A percentile compares a stretch with the other conserved stretches of the same genome.
phyloP scores from a whole-genome alignment of 2,329 filamentous ascomycete species.

The Aspergillus tubingensis region DNA sequence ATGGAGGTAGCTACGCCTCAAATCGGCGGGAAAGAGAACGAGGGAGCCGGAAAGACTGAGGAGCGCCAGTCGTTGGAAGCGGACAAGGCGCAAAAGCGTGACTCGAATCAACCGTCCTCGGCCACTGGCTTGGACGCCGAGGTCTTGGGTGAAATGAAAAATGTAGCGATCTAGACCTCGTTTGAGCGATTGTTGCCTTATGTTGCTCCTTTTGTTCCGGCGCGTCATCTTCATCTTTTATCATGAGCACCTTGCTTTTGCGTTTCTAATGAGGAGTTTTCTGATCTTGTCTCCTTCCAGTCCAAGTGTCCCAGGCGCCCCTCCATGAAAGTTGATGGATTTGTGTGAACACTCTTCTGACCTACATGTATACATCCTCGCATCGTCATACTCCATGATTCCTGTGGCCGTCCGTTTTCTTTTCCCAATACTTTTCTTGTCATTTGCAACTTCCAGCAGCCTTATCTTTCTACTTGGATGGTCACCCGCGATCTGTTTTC shows the following conservation, averaged over 20 bases:
- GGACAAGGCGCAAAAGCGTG: conserved; percentile 34
- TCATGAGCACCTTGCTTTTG: conserved; percentile 14
- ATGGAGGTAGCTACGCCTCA: conserved; percentile 44
- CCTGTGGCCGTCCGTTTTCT: conserved; percentile 25
- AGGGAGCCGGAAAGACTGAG: conserved; percentile 26
- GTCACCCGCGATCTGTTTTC: conserved; percentile 26
- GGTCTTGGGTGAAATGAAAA: conserved; percentile 51
- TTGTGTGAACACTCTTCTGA: conserved; percentile 27
- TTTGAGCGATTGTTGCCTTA: conserved; percentile 12
- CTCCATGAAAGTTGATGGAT: conserved; percentile 26
- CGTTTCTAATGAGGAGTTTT: conserved; percentile 8
- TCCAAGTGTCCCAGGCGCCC: conserved; percentile 26
- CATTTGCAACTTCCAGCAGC: conserved; percentile 29
- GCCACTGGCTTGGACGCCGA: conserved; percentile 37
- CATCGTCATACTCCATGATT: conserved; percentile 24
- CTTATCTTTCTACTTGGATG: conserved; percentile 21
- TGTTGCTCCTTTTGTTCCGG: conserved; percentile 12
- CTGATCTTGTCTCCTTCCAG: conserved; percentile 11
- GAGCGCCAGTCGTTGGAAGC: conserved; percentile 27
- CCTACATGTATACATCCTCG: conserved; percentile 37
- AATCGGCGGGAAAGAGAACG: conserved; percentile 38
- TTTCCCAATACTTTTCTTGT: neutral
- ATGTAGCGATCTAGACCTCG: conserved; percentile 44
- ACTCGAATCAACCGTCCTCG: conserved; percentile 31
- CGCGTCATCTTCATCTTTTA: conserved; percentile 11